Base-by-base conservation (phyloP, 1,139 yeast genomes). In the Taphrina wiesneri region DNA sequence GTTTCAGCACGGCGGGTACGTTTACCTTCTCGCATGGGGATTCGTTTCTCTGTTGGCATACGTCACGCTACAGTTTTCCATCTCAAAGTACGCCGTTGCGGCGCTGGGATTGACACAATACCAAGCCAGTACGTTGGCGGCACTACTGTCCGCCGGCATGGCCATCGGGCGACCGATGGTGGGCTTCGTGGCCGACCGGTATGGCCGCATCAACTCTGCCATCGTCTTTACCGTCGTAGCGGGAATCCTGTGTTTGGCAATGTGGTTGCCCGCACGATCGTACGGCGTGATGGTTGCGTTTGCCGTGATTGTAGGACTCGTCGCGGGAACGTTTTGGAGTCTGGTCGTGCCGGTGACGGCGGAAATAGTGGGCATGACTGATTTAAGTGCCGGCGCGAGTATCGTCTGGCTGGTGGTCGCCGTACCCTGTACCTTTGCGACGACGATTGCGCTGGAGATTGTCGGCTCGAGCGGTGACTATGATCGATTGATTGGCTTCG, bases 71-170 rank as follows among this genome's bases (percentile, higher is more conserved):
- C 76, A 87, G 25, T 88, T 83, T 72, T 82, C 91, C 0, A 74
- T 86, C 67, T 79, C 90, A 0, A 78, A 89, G 1, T 87, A 83
- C 73, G 87, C 87, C 19, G 78, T 83, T 0, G 79, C 86, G 26
- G 61, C 54, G 2, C 79, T 85, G 39, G 91, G 91, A 0, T 75
- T 87, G 47, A 71, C 83, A 6, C 74, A 80, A 32, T 73, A 79
- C 23, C 86, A 87, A 70, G 90, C 86, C 3, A 81, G 90, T 3
- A 76, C 78, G 23, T 75, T 86, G 32, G 85, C 90, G 2, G 86
- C 90, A 0, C 74, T 86, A 6, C 77, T 87, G 71, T 86, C 85
- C 73, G 85, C 83, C 2, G 86, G 86, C 1, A 91, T 87, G 74
- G 76, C 81, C 2, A 70, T 87, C 15, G 93, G 93, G 0, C 79